A percentile compares a stretch with the other conserved stretches of the same genome.
Conservation (phyloP, 192 early-diverging fungal genomes). For the Backusella tarrabulga region DNA sequence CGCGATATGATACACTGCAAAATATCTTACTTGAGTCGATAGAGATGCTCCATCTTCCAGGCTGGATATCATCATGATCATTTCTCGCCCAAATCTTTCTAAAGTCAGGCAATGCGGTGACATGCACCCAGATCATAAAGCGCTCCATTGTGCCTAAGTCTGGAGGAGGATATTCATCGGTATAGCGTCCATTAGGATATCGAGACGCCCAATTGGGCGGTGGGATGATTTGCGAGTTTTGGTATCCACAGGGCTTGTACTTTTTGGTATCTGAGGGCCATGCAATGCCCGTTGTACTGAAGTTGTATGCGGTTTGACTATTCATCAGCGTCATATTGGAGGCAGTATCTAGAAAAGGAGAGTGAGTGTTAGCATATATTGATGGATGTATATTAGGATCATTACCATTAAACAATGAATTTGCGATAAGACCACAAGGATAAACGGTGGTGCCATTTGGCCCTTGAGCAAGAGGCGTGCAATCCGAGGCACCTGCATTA, state of each 20-base stretch:
- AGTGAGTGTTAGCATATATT: not conserved
- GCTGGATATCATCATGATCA: slow-evolving; percentile 50
- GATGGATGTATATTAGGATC: not conserved
- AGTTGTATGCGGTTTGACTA: slow-evolving; percentile 39
- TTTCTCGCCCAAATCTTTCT: slow-evolving; percentile 89
- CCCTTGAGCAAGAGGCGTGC: slow-evolving; percentile 32
- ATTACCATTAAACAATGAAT: slow-evolving; percentile 83
- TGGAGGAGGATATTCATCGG: slow-evolving; percentile 50
- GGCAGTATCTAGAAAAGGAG: slow-evolving; percentile 15
- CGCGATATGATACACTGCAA: not conserved
- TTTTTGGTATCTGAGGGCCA: slow-evolving; percentile 83
- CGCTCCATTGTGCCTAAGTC: slow-evolving; percentile 69
- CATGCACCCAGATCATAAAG: slow-evolving; percentile 97
- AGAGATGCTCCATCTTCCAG: slow-evolving; percentile 66
- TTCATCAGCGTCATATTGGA: slow-evolving; percentile 22
- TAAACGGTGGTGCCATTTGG: slow-evolving; percentile 55
- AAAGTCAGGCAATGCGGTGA: slow-evolving; percentile 91
- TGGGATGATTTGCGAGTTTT: slow-evolving; percentile 58
- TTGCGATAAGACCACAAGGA: slow-evolving; percentile 92
- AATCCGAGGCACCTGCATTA: slow-evolving; percentile 27
- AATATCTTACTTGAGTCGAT: slow-evolving; percentile 68
- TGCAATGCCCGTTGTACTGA: slow-evolving; percentile 69
- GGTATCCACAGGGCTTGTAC: slow-evolving; percentile 59
- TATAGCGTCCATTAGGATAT: slow-evolving; percentile 55
- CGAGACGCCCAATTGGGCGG: slow-evolving; percentile 79